A percentile compares a stretch with the other conserved stretches of the same genome.
Evolutionary conservation across 139 green algal genomes (phyloP).

Genomic region (Chlamydomonas incerta): DNA sequence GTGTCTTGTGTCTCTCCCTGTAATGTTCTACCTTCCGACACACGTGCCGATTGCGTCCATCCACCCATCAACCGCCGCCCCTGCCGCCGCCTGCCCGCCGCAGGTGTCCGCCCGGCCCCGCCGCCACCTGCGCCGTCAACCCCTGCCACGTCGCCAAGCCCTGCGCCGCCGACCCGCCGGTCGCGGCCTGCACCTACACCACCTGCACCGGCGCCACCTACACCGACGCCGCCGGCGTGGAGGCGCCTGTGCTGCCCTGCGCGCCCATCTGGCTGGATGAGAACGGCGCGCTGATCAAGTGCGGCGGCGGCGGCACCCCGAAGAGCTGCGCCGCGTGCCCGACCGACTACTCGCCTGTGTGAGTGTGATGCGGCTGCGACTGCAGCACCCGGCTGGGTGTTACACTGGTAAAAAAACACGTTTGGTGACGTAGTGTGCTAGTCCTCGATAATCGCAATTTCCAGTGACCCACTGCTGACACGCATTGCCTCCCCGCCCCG

Average conservation of each 20-base stretch:
- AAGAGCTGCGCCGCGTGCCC: background rate
- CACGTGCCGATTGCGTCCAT: too few relatives aligned
- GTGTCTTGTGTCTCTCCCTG: background rate
- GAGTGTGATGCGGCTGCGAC: too few relatives aligned
- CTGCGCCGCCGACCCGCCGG: background rate
- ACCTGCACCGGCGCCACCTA: background rate
- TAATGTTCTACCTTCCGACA: too few relatives aligned
- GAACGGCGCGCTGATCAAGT: background rate
- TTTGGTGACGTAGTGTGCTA: too few relatives aligned
- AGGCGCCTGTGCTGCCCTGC: background rate
- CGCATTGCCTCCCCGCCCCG: too few relatives aligned
- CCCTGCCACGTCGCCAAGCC: background rate
- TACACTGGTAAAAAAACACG: too few relatives aligned
- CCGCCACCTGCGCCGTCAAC: background rate
- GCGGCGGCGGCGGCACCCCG: background rate
- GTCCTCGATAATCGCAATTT: too few relatives aligned
- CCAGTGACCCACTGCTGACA: too few relatives aligned
- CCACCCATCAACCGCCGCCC: too few relatives aligned
- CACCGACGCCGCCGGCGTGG: background rate
- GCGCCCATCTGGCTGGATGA: background rate
- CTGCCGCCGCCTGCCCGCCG: too few relatives aligned
- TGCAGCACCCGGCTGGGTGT: too few relatives aligned
- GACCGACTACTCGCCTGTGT: constrained; percentile 34
- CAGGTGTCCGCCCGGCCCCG: background rate
- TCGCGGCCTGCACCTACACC: background rate